Evolutionary conservation across 208 protist genomes (phyloP).

Genomic region (Novymonas esmeraldas): DNA sequence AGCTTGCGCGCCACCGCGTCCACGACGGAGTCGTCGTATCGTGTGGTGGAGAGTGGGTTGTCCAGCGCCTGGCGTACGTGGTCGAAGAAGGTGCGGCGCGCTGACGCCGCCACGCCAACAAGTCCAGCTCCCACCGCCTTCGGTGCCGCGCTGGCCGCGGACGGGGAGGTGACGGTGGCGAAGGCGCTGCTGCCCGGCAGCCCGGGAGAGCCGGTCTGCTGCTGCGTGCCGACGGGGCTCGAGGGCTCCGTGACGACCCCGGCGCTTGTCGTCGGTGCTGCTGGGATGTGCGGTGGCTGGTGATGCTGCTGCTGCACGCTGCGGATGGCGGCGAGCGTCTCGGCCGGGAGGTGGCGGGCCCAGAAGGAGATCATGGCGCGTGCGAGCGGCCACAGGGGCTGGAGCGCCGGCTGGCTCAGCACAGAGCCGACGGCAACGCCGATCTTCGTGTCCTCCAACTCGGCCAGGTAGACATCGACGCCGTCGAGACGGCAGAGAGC

Average conservation of each 20-base stretch:
- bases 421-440: slow-evolving; percentile 75
- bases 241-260: slow-evolving; percentile 11
- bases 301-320: slow-evolving; percentile 44
- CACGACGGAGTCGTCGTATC: slow-evolving; percentile 36
- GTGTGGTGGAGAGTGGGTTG: slow-evolving; percentile 45
- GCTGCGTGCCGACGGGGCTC: slow-evolving; percentile 22
- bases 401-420: slow-evolving; percentile 39
- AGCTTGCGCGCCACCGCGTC: slow-evolving; percentile 56
- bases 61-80: slow-evolving; percentile 58
- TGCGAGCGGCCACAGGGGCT: slow-evolving; percentile 67
- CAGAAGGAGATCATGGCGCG: slow-evolving; percentile 77
- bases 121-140: neutral
- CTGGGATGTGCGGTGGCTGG: neutral
- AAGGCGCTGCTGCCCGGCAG: slow-evolving; percentile 19
- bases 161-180: slow-evolving; percentile 10
- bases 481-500: slow-evolving; percentile 60
- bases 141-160: slow-evolving; percentile 4
- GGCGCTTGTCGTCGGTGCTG: slow-evolving; percentile 19
- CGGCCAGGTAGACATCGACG: slow-evolving; percentile 50
- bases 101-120: slow-evolving; percentile 1
- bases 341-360: slow-evolving; percentile 58
- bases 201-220: neutral
- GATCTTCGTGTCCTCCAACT: slow-evolving; percentile 75
- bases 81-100: slow-evolving; percentile 39
- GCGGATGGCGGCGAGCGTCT: slow-evolving; percentile 66